Conservation (phyloP, 2,329 filamentous ascomycete genomes). For the Aureobasidium musti region DNA sequence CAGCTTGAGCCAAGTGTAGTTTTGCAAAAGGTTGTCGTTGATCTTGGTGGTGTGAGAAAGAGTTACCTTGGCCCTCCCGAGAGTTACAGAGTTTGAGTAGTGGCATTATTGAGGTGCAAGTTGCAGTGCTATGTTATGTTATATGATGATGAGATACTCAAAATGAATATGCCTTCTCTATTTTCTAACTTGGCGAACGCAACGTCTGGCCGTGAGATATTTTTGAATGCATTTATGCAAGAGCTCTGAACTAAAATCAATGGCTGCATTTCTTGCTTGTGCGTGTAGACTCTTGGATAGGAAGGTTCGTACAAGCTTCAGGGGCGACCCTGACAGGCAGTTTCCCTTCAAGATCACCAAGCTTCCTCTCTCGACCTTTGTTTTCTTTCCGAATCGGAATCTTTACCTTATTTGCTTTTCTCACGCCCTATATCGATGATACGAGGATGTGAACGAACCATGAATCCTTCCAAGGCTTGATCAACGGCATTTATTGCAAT, state of each 20-base stretch:
- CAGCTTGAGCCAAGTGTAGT: slow-evolving; percentile 51
- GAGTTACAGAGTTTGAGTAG: slow-evolving; percentile 37
- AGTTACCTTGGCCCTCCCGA: slow-evolving; percentile 44
- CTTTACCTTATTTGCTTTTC: not conserved
- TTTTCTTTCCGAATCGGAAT: not conserved
- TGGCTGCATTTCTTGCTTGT: no score
- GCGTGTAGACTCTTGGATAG: no score
- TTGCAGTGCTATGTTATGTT: not conserved
- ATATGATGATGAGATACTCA: not conserved
- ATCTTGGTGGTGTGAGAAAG: slow-evolving; percentile 41
- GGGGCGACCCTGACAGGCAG: not conserved
- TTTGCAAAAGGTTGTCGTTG: slow-evolving; percentile 42
- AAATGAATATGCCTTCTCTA: no score
- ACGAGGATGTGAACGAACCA: not conserved
- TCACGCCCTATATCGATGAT: not conserved
- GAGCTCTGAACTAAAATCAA: not conserved
- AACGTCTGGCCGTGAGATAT: no score
- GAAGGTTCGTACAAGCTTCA: not conserved
- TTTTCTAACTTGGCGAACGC: no score
- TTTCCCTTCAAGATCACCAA: not conserved
- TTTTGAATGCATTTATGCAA: not conserved
- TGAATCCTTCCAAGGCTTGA: no score
- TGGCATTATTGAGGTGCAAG: not conserved
- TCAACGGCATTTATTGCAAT: no score
- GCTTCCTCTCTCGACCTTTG: not conserved